Evolutionary conservation across 768 basidiomycete species (phyloP).

Genomic region (Suillus occidentalis): DNA sequence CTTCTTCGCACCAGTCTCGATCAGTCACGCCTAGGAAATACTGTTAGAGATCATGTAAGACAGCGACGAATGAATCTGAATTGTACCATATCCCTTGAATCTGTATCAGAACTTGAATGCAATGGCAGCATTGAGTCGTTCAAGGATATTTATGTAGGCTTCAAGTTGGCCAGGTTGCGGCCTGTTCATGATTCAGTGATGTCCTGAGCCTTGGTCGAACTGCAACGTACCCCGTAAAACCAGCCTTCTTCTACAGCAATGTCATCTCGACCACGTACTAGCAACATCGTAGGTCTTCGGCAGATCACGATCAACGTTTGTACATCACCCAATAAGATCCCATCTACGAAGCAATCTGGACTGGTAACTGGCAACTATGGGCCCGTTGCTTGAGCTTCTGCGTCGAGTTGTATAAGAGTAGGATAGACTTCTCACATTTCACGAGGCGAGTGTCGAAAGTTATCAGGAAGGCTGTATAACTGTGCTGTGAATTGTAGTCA

Average conservation of each 20-base stretch:
- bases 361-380: slow-evolving; percentile 57
- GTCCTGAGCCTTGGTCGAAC: slow-evolving; percentile 2
- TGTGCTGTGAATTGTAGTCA: slow-evolving; percentile 22
- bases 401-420: slow-evolving; percentile 78
- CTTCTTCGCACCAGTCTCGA: slow-evolving; percentile 84
- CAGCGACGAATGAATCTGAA: background rate
- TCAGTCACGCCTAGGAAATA: slow-evolving; percentile 54
- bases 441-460: slow-evolving; percentile 82
- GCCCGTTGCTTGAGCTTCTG: slow-evolving; percentile 71
- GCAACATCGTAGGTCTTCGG: slow-evolving; percentile 78
- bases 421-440: slow-evolving; percentile 81
- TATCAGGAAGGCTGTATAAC: slow-evolving; percentile 65
- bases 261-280: slow-evolving; percentile 71
- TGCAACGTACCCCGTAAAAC: slow-evolving; percentile 62
- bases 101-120: slow-evolving; percentile 69
- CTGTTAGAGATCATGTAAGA: background rate
- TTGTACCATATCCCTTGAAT: slow-evolving; percentile 53
- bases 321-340: background rate
- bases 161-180: slow-evolving; percentile 70
- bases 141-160: slow-evolving; percentile 68
- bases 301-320: slow-evolving; percentile 81
- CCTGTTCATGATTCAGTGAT: slow-evolving; percentile 34
- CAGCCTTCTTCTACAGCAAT: slow-evolving; percentile 74
- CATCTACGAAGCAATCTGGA: background rate
- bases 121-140: slow-evolving; percentile 75